These are phyloP conservation scores for Trichoderma reesei DNA, from an alignment of 495 filamentous ascomycete species.

Conservation along the genomic window DNA sequence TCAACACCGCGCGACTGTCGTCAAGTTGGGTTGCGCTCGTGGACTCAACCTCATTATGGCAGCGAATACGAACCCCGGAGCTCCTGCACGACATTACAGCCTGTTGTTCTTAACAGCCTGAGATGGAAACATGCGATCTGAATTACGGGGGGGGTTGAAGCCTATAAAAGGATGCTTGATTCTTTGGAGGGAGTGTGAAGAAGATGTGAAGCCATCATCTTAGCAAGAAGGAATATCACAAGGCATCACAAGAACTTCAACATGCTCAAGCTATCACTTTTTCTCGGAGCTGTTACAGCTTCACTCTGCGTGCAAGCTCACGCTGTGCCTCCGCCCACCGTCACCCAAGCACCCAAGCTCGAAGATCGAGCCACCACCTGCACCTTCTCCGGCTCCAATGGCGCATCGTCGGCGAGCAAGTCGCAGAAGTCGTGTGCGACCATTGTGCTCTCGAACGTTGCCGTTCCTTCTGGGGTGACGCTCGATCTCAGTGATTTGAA, in stretches of 20 bases:
- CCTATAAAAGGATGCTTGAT: not conserved
- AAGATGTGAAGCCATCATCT: not conserved
- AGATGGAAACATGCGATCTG: not conserved
- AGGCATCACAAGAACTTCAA: not conserved
- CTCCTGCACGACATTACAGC: not conserved
- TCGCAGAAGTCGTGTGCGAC: conserved; percentile 34
- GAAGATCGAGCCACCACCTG: conserved; percentile 17
- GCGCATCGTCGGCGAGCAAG: conserved; percentile 27
- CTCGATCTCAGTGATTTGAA: conserved; percentile 37
- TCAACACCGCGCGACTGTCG: not conserved
- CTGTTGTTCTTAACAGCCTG: not conserved
- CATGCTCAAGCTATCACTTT: not conserved
- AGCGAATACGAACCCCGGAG: not conserved
- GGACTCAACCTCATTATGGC: not conserved
- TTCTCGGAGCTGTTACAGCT: not conserved
- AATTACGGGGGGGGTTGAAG: not conserved
- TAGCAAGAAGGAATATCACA: not conserved
- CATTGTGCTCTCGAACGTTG: conserved; percentile 33
- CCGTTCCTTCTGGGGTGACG: conserved; percentile 38
- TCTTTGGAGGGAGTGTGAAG: too few species aligned
- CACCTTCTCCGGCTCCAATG: conserved; percentile 28
- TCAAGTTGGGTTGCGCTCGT: not conserved
- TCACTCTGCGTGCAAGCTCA: not conserved
- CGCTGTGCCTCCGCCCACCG: not conserved
- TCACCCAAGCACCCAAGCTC: not conserved